A percentile compares a stretch with the other conserved stretches of the same genome.
Conservation (phyloP, 2,329 filamentous ascomycete genomes). For the Coniochaeta pulveracea region DNA sequence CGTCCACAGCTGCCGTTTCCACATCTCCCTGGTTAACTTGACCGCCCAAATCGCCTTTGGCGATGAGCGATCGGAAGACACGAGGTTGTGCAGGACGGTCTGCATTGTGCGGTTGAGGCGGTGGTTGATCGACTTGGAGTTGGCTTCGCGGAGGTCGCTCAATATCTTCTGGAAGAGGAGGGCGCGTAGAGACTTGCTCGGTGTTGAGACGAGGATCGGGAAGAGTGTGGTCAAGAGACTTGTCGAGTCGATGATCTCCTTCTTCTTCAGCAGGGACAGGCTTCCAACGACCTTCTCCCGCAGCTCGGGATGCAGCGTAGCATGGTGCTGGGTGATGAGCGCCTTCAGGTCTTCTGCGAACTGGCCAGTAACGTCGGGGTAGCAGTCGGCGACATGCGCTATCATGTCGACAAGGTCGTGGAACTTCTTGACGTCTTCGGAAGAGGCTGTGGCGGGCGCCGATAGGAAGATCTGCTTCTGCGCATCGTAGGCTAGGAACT, state of each 20-base stretch:
- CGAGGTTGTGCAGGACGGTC: slow-evolving; percentile 82
- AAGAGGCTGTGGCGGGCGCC: slow-evolving; percentile 66
- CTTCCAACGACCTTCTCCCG: slow-evolving; percentile 92
- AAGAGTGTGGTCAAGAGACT: slow-evolving; percentile 84
- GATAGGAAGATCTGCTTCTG: slow-evolving; percentile 86
- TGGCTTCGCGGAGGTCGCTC: slow-evolving; percentile 78
- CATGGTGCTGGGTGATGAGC: slow-evolving; percentile 74
- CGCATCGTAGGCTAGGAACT: slow-evolving; percentile 24
- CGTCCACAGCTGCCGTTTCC: slow-evolving; percentile 94
- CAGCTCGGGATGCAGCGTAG: slow-evolving; percentile 69
- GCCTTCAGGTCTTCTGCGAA: slow-evolving; percentile 75
- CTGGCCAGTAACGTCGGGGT: slow-evolving; percentile 63
- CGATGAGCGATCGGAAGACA: slow-evolving; percentile 75
- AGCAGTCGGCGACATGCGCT: slow-evolving; percentile 88
- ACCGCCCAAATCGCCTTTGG: slow-evolving; percentile 90
- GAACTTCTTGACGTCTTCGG: slow-evolving; percentile 71
- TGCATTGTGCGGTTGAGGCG: slow-evolving; percentile 88
- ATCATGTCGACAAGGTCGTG: slow-evolving; percentile 89
- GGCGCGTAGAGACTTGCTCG: slow-evolving; percentile 51
- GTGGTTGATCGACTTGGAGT: slow-evolving; percentile 82
- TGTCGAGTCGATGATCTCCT: slow-evolving; percentile 81
- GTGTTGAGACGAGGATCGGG: slow-evolving; percentile 81
- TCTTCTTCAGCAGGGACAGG: slow-evolving; percentile 75
- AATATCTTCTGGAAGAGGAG: slow-evolving; percentile 54
- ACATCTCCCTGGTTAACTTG: slow-evolving; percentile 88